These are phyloP conservation scores for Colletotrichum tabaci DNA, from an alignment of 2,329 filamentous ascomycete species.

Conservation along the genomic window DNA sequence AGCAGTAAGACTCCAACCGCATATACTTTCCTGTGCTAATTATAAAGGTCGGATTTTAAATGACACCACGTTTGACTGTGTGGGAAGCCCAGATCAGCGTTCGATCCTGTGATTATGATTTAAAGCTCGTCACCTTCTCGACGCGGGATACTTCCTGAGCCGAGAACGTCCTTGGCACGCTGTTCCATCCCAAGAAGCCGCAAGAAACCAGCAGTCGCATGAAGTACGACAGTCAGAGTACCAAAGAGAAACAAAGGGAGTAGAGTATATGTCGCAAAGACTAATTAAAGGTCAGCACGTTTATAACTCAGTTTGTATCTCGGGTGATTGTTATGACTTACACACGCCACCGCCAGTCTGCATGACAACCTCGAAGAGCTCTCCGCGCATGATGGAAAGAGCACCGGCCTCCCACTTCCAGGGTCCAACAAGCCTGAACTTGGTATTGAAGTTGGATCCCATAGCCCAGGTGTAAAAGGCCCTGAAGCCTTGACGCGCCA, in stretches of 20 bases:
- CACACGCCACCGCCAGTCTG: conserved; percentile 55
- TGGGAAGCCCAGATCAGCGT: too few species aligned
- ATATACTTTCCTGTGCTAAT: too few species aligned
- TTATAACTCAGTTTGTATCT: too few species aligned
- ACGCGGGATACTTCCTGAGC: conserved; percentile 30
- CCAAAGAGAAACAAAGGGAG: conserved; percentile 55
- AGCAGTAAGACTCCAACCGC: too few species aligned
- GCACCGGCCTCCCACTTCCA: conserved; percentile 58
- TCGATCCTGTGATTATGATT: not conserved
- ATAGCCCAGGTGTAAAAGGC: conserved; percentile 62
- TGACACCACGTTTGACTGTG: too few species aligned
- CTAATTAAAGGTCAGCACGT: conserved; percentile 45
- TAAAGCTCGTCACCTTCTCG: conserved; percentile 25
- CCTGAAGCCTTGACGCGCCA: conserved; percentile 53
- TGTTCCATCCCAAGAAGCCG: conserved; percentile 24
- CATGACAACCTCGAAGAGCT: conserved; percentile 58
- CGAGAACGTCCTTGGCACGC: conserved; percentile 21
- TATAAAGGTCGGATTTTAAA: too few species aligned
- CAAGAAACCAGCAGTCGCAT: conserved; percentile 43
- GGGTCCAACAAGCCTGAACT: conserved; percentile 62
- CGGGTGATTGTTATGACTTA: conserved; percentile 46
- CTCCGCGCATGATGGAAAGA: conserved; percentile 55
- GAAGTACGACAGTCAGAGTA: conserved; percentile 52
- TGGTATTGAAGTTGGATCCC: conserved; percentile 64
- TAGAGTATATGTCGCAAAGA: conserved; percentile 54